These are phyloP conservation scores for Didymella segeticola DNA, from an alignment of 2,329 filamentous ascomycete species.

Conservation along the genomic window DNA sequence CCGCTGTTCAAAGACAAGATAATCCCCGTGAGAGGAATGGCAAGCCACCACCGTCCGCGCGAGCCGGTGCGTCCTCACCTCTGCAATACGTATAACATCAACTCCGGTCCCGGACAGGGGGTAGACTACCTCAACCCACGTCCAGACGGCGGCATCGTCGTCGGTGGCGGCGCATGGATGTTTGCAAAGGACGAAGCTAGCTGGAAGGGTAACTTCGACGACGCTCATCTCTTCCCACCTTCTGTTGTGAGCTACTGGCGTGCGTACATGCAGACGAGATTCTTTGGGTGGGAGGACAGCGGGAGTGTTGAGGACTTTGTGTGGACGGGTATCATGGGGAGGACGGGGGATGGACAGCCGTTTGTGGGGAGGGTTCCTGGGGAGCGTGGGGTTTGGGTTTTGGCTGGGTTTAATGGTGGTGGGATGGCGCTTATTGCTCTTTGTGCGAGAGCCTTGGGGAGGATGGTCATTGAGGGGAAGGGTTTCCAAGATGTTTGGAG, in stretches of 20 bases:
- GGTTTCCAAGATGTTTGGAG: slow-evolving; percentile 42
- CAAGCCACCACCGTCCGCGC: slow-evolving; percentile 24
- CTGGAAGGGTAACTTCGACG: slow-evolving; percentile 58
- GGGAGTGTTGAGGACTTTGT: slow-evolving; percentile 46
- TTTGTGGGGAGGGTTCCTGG: slow-evolving; percentile 55
- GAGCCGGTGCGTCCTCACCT: slow-evolving; percentile 27
- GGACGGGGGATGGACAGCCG: slow-evolving; percentile 52
- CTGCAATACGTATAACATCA: slow-evolving; percentile 37
- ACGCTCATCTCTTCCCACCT: slow-evolving; percentile 53
- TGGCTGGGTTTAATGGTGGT: slow-evolving; percentile 60
- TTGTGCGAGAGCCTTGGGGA: slow-evolving; percentile 49
- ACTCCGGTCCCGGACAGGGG: slow-evolving; percentile 14
- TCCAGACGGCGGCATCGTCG: slow-evolving; percentile 20
- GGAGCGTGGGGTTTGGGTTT: slow-evolving; percentile 50
- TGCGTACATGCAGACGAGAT: slow-evolving; percentile 57
- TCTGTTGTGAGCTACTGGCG: slow-evolving; percentile 54
- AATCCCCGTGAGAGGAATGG: slow-evolving; percentile 43
- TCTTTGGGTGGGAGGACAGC: slow-evolving; percentile 58
- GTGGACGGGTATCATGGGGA: slow-evolving; percentile 54
- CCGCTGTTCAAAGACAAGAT: slow-evolving; percentile 48
- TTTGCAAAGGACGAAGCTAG: slow-evolving; percentile 44
- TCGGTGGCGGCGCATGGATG: slow-evolving; percentile 46
- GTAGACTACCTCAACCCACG: slow-evolving; percentile 24
- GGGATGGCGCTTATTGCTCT: slow-evolving; percentile 59
- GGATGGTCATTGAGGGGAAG: slow-evolving; percentile 47